Base-by-base conservation (phyloP, 176 grass and related monocot species). In the Elymus sibiricus region DNA sequence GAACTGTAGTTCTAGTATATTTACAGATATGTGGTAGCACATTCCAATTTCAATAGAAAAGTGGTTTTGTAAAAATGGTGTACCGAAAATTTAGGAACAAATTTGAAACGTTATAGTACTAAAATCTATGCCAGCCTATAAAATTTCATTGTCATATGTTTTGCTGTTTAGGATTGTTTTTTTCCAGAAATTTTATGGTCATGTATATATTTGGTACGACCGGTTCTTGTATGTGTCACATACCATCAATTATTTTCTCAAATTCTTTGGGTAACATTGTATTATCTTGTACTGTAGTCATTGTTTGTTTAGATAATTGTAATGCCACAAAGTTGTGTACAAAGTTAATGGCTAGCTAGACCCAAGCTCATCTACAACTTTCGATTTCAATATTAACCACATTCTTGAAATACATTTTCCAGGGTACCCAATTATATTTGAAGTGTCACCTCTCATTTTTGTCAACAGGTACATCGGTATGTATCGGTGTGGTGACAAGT, bases 391-490 rank as follows among this genome's bases (percentile, higher is more conserved):
- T 77, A 47, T 2, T 49, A 16, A 27, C 42, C 70, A 7, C 24
- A 24, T 17, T 70, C 9, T 71, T 22, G 0, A 66, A 15, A 66
- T 66, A 66, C 4, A 29, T 2, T 27, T 29, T 17, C 72, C 10
- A 9, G 16, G 25, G 6, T 19, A 10, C 16, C 27, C 3, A 42
- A 71, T 40, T 37, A 19, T 70, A 38, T n/a, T 71, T 71, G 56
- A 76, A 51, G 12, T 28, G 24, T 16, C 71, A 74, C 71, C 29
- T 74, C 13, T 5, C 9, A 55, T 77, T 16, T 55, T 77, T 19
- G 4, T 77, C 46, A 77, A 77, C 68, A 87, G 68, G 85, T 19
- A 49, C 29, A 44, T 81, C 39, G 63, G 2, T 2, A 65, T 87
- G 68, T 22, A 74, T 73, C 77, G 78, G 9, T 9, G 5, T 53